These are phyloP conservation scores for Pseudogymnoascus sp. DNA, from an alignment of 2,329 filamentous ascomycete genomes.

Conservation along the genomic window DNA sequence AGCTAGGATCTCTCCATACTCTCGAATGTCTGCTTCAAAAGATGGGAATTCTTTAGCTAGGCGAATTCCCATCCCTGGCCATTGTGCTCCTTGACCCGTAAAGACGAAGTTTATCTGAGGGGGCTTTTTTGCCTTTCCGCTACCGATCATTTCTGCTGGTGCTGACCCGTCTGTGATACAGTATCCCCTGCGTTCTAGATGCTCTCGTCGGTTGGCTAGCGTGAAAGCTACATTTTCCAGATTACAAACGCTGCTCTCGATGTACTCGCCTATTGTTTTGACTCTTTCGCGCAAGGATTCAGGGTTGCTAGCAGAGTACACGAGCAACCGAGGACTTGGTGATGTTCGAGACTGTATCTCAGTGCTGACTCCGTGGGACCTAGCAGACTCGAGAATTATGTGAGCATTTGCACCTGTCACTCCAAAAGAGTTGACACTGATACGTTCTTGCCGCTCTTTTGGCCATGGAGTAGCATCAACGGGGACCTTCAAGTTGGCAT, in stretches of 20 bases:
- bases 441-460: conserved; percentile 4
- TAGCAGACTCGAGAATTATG: conserved; percentile 22
- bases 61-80: conserved; percentile 16
- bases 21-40: not conserved
- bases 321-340: not conserved
- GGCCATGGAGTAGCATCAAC: not conserved
- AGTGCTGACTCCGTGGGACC: not conserved
- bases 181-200: conserved; percentile 5
- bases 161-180: conserved; percentile 7
- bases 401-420: conserved; percentile 40
- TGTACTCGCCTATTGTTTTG: not conserved
- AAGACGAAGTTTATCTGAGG: conserved; percentile 12
- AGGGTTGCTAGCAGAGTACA: not conserved
- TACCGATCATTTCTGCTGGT: not conserved
- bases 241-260: not conserved
- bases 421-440: conserved; percentile 27
- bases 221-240: conserved; percentile 10
- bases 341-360: not conserved
- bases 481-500: not conserved
- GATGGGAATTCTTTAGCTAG: conserved; percentile 12
- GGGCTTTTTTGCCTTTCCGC: not conserved
- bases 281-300: not conserved
- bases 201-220: conserved; percentile 3
- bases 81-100: conserved; percentile 22
- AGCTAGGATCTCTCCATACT: not conserved